These are phyloP conservation scores for Candida berthetii DNA, from an alignment of 805 yeast species.

Conservation along the genomic window DNA sequence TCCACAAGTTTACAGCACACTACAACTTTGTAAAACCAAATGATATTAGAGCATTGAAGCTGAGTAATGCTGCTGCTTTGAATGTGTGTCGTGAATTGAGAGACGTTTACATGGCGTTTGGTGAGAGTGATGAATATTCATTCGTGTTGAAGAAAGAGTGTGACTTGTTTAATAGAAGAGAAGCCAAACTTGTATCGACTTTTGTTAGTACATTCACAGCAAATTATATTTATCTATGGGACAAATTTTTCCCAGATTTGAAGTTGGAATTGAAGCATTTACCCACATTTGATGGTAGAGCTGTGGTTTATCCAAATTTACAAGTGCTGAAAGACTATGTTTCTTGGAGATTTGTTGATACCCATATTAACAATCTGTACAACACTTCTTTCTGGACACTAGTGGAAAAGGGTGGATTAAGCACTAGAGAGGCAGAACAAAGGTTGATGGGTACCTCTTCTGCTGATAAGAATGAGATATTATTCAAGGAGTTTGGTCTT, in stretches of 20 bases:
- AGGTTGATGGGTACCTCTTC: conserved; percentile 71
- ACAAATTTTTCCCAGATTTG: conserved; percentile 38
- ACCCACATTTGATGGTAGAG: conserved; percentile 90
- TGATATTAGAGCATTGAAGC: conserved; percentile 64
- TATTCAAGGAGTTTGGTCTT: conserved; percentile 70
- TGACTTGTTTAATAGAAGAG: conserved; percentile 76
- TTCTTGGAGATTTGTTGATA: conserved; percentile 94
- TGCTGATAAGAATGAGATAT: conserved; percentile 81
- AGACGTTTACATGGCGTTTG: conserved; percentile 79
- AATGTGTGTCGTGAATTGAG: conserved; percentile 57
- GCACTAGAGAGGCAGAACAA: conserved; percentile 78
- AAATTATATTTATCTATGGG: conserved; percentile 68
- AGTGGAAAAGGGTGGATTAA: conserved; percentile 60
- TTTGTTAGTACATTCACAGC: conserved; percentile 81
- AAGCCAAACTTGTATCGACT: conserved; percentile 69
- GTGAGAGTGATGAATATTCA: conserved; percentile 93
- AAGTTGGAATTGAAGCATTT: conserved; percentile 45
- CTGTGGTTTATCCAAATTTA: conserved; percentile 73
- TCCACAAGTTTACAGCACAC: conserved; percentile 72
- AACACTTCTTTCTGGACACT: conserved; percentile 91
- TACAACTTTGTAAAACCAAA: conserved; percentile 86
- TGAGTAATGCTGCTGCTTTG: conserved; percentile 80
- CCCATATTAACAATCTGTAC: conserved; percentile 91
- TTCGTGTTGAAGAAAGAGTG: conserved; percentile 65
- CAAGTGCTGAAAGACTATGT: conserved; percentile 69